Evolutionary conservation across 176 grass and related monocot genomes (phyloP), one percentile per base, ranked within the genome.

Genomic region (Avena eriantha): DNA sequence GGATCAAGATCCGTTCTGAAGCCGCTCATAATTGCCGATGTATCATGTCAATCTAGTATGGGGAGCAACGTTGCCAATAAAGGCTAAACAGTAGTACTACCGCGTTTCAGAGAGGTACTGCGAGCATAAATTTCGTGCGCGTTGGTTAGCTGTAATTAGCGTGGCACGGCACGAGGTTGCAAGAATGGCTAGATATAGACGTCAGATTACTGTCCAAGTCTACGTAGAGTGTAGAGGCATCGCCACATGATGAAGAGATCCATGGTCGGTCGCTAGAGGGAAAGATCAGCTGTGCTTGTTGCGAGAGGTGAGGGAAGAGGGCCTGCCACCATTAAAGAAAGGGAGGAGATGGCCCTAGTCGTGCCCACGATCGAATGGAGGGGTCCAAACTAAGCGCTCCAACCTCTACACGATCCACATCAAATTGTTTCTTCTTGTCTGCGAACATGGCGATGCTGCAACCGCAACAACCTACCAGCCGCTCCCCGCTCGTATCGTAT

Each of bases 291-390:
- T 63, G 80, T 61, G 72, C 82, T 64, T 84, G 87, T 79, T 61
- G 76, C 43, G 12, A 54, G 68, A 81, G 75, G 75, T 78, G 76
- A 53, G 76, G 36, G 54, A 14, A 33, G 34, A 80, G 47, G 61
- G 81, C 71, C 72, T 76, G 78, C 35, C 61, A 59, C 58, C 83
- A 66, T 83, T 78, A 90, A 86, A 83, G 72, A 78, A 90, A 78
- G 72, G 21, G 24, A 34, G 43, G 46, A 10, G 72, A 54, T 54
- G 84, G 65, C 29, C 71, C 73, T 77, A 85, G 79, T 61, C 16
- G 84, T 87, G 84, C 15, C 8, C 36, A 24, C 61, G 59, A 76
- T 23, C 73, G 23, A 29, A 34, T 19, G 53, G 26, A 16, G 26
- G 12, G 29, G 83, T 76, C 72, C 54, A 43, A 70, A 53, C 55